These are phyloP conservation scores for Choiromyces venosus DNA, from an alignment of 495 filamentous ascomycete genomes.

Conservation along the genomic window DNA sequence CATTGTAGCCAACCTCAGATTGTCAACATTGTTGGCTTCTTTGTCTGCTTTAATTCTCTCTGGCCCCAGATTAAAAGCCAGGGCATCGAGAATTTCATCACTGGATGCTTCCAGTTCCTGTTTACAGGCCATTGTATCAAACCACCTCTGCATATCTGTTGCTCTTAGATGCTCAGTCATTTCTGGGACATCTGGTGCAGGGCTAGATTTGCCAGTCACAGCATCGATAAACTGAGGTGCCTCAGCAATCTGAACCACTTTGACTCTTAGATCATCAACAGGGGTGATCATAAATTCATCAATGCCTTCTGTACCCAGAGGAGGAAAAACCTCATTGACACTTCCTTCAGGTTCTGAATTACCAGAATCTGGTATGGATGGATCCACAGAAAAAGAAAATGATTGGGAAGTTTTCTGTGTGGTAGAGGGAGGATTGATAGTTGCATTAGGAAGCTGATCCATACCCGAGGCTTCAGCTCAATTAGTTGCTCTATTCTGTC, in stretches of 20 bases:
- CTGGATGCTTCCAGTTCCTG: background rate
- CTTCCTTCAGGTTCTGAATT: background rate
- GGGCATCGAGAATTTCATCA: background rate
- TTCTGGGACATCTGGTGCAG: background rate
- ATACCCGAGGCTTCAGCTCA: background rate
- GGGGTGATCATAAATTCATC: background rate
- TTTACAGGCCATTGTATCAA: background rate
- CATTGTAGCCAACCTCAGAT: too few relatives aligned
- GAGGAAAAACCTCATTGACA: background rate
- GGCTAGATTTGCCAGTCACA: background rate
- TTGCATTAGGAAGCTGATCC: background rate
- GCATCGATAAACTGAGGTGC: background rate
- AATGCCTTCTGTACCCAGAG: rapidly evolving
- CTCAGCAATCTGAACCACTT: background rate
- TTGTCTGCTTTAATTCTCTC: background rate
- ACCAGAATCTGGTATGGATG: background rate
- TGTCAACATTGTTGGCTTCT: too few relatives aligned
- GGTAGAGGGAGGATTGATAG: background rate
- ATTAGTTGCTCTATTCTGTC: background rate
- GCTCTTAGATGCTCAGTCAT: background rate
- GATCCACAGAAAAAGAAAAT: background rate
- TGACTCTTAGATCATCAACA: background rate
- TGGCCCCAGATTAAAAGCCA: background rate
- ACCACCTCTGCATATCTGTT: background rate
- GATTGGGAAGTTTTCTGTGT: background rate